Conservation (phyloP, 805 yeast genomes). For the Wickerhamiella australiensis region DNA sequence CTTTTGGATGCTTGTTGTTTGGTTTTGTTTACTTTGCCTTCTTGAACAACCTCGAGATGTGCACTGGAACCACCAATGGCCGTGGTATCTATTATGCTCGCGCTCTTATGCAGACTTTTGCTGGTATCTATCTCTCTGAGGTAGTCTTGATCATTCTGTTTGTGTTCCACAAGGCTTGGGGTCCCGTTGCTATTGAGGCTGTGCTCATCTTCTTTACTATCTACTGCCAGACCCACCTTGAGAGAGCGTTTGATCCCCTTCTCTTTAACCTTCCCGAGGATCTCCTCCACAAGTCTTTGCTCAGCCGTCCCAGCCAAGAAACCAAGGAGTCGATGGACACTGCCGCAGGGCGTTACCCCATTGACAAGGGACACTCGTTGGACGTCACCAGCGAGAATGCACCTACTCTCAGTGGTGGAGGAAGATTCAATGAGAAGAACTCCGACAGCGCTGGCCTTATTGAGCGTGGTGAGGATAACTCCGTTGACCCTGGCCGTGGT, state of each 20-base stretch:
- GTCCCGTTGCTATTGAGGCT: conserved; percentile 69
- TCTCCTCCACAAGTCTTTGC: conserved; percentile 14
- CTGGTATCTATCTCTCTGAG: conserved; percentile 81
- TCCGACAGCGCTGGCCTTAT: conserved; percentile 10
- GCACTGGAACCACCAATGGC: conserved; percentile 55
- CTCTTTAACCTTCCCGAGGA: conserved; percentile 31
- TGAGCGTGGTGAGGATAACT: conserved; percentile 1
- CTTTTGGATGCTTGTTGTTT: conserved; percentile 64
- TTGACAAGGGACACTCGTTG: background rate
- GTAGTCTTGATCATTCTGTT: conserved; percentile 76
- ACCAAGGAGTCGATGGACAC: background rate
- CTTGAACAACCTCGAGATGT: conserved; percentile 65
- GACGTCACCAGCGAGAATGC: conserved; percentile 4
- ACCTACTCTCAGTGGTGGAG: conserved; percentile 1
- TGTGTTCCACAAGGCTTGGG: conserved; percentile 90
- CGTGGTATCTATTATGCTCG: conserved; percentile 79
- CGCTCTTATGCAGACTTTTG: conserved; percentile 77
- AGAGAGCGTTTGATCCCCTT: conserved; percentile 53
- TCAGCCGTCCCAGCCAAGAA: background rate
- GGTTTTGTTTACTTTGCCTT: conserved; percentile 62
- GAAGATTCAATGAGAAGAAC: conserved; percentile 4
- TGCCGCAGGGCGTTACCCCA: background rate
- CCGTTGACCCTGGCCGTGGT: conserved; percentile 13
- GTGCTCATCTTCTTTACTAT: conserved; percentile 53
- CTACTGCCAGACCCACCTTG: conserved; percentile 55